These are phyloP conservation scores for Sphagnum fallax DNA, from an alignment of 228 moss, liverwort and hornwort genomes.

Conservation along the genomic window DNA sequence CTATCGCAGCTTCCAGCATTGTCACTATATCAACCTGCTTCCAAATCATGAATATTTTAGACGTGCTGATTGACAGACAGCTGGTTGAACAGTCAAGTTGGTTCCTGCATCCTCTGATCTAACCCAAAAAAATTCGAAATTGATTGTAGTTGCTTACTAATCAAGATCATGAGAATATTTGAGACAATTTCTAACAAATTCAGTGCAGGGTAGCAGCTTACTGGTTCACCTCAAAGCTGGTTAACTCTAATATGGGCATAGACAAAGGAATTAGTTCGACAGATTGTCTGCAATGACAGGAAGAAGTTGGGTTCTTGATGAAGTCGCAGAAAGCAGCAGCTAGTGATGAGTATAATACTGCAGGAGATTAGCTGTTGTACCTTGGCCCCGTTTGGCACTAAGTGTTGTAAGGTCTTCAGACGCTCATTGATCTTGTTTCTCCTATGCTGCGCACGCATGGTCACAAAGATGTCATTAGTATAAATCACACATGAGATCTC, in stretches of 20 bases:
- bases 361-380: constrained; percentile 12
- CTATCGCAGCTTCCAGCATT: constrained; percentile 87
- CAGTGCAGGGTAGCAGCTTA: too few relatives aligned
- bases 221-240: too few relatives aligned
- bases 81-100: too few relatives aligned
- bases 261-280: background rate
- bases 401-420: constrained; percentile 59
- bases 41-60: background rate
- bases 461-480: background rate
- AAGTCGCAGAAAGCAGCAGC: background rate
- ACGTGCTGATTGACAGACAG: too few relatives aligned
- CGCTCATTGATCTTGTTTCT: constrained; percentile 84
- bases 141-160: too few relatives aligned
- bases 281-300: background rate
- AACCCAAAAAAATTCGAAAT: too few relatives aligned
- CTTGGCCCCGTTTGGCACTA: constrained; percentile 81
- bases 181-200: too few relatives aligned
- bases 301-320: background rate
- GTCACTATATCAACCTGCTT: constrained; percentile 84
- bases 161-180: too few relatives aligned
- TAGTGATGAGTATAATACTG: background rate
- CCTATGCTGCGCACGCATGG: constrained; percentile 45
- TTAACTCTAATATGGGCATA: background rate
- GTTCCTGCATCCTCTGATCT: too few relatives aligned
- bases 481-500: background rate